phyloP scores from a whole-genome alignment of 1,284 basidiomycete species.

The Ustilago loliicola region DNA sequence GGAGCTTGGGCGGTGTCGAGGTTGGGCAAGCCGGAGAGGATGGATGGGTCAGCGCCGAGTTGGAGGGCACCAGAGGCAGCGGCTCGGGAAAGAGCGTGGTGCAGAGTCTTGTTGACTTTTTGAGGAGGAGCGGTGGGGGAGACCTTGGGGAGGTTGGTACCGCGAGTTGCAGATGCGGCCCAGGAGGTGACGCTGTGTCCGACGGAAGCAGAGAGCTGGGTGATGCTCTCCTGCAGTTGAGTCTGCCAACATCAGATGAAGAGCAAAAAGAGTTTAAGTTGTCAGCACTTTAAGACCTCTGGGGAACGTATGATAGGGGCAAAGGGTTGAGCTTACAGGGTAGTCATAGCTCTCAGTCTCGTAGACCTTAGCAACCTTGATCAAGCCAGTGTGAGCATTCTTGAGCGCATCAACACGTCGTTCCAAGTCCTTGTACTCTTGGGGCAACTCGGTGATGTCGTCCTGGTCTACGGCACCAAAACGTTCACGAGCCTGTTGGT shows the following conservation, averaged over 20 bases:
- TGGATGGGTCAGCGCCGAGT: slow-evolving; percentile 70
- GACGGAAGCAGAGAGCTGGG: slow-evolving; percentile 74
- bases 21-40: slow-evolving; percentile 53
- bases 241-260: no score
- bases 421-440: slow-evolving; percentile 96
- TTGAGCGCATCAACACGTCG: slow-evolving; percentile 91
- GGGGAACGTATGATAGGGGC: no score
- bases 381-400: slow-evolving; percentile 78
- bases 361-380: slow-evolving; percentile 75
- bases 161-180: slow-evolving; percentile 88
- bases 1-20: slow-evolving; percentile 45
- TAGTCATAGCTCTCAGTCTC: slow-evolving; percentile 69
- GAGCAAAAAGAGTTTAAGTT: no score
- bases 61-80: slow-evolving; percentile 79
- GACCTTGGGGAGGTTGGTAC: slow-evolving; percentile 74
- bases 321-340: slow-evolving; percentile 73
- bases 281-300: no score
- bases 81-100: slow-evolving; percentile 89
- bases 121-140: slow-evolving; percentile 75
- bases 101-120: slow-evolving; percentile 82
- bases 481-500: slow-evolving; percentile 77
- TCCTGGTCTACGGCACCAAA: slow-evolving; percentile 88
- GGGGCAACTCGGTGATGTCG: slow-evolving; percentile 85
- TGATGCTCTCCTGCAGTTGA: slow-evolving; percentile 74
- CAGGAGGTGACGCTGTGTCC: slow-evolving; percentile 85